phyloP scores from a whole-genome alignment of 2,329 filamentous ascomycete genomes.

The Blumeria graminis region DNA sequence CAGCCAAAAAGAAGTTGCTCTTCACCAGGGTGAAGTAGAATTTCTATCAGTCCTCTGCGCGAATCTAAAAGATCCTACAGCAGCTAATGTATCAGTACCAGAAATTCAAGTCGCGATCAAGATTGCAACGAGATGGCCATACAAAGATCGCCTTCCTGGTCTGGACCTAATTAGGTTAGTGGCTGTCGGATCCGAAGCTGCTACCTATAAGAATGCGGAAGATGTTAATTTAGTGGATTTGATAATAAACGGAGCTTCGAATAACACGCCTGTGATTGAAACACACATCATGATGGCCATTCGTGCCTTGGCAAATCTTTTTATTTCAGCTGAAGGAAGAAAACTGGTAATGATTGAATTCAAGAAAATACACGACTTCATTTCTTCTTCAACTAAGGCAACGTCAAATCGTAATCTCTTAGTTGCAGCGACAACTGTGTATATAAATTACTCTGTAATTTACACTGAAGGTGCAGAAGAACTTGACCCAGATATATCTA shows the following conservation, averaged over 20 bases:
- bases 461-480: constrained; percentile 19
- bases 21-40: constrained; percentile 48
- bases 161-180: constrained; percentile 75
- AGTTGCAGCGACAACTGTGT: constrained; percentile 58
- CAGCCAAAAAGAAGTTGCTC: constrained; percentile 46
- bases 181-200: constrained; percentile 42
- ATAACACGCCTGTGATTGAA: constrained; percentile 32
- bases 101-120: constrained; percentile 43
- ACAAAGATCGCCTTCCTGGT: constrained; percentile 54
- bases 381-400: constrained; percentile 37
- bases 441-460: constrained; percentile 69
- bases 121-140: constrained; percentile 57
- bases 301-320: constrained; percentile 63
- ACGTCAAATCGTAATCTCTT: constrained; percentile 56
- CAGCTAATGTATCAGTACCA: constrained; percentile 19
- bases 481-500: constrained; percentile 18
- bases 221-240: constrained; percentile 32
- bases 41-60: constrained; percentile 34
- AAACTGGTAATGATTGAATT: constrained; percentile 32
- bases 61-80: constrained; percentile 31
- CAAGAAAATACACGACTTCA: constrained; percentile 21
- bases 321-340: constrained; percentile 49
- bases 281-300: constrained; percentile 79
- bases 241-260: constrained; percentile 33
- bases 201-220: constrained; percentile 29